Evolutionary conservation across 2,329 filamentous ascomycete genomes (phyloP), one percentile per base, ranked within the genome.

Genomic region (Clathrospora elynae): DNA sequence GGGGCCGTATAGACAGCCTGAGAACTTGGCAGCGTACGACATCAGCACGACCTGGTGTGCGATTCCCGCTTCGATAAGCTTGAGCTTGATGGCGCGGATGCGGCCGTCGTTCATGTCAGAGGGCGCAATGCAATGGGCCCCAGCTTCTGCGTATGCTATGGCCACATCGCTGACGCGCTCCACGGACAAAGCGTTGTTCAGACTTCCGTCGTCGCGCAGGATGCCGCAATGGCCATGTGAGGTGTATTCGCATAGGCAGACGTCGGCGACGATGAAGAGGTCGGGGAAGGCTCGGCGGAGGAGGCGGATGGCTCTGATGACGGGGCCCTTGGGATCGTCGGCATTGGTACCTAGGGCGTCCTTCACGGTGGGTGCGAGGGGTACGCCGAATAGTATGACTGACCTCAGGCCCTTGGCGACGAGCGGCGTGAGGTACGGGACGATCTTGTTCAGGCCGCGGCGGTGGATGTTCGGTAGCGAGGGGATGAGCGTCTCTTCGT

Each of bases 101-200:
- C 93, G 87, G 18, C 93, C 93, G 69, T 99, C 93, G 70, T 97
- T 99, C 93, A 99, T 99, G 71, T 99, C 93, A 1, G 90, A 96
- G 2, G 93, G 93, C 0, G 93, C 93, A 18, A 99, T 90, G 70
- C 92, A 97, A 73, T 99, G 93, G 1, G 92, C 93, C 43, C 93
- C 93, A 11, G 93, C 93, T 63, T 86, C 81, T n/a, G 93, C 93
- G 68, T 99, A 99, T 22, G 92, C 89, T 53, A 97, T 79, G n/a
- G 93, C 92, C n/a, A 97, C 92, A 68, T 97, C 91, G 3, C 88
- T 92, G 59, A 99, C 91, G 50, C 93, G 86, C 66, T 97, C 92
- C 6, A 97, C 90, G 3, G 90, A 96, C 32, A 95, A 81, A 53
- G 86, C 83, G 68, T 99, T 97, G 80, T 97, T 96, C 47, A 99